phyloP scores from a whole-genome alignment of 2,329 filamentous ascomycete species.

The Fusarium albosuccineum region DNA sequence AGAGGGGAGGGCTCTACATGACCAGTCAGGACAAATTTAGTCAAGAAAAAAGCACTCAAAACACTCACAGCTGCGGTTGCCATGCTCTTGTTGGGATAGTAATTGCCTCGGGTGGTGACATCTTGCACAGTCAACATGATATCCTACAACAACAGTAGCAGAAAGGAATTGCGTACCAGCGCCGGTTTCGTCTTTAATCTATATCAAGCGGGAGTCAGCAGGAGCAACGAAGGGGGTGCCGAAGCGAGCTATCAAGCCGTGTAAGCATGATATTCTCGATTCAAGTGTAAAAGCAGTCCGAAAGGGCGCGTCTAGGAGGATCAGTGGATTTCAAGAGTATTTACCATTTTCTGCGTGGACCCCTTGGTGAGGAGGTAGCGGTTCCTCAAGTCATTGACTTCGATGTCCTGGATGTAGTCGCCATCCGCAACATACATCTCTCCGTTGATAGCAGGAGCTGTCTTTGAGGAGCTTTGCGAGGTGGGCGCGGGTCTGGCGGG shows the following conservation, averaged over 20 bases:
- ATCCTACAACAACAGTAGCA: conserved; percentile 56
- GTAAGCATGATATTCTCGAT: conserved; percentile 78
- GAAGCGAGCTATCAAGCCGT: conserved; percentile 73
- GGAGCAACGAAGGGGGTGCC: conserved; percentile 80
- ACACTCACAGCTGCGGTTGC: conserved; percentile 86
- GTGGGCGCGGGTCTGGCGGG: conserved; percentile 55
- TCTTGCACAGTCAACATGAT: conserved; percentile 78
- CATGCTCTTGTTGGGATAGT: conserved; percentile 98
- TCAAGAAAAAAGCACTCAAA: neutral
- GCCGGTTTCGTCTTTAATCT: conserved; percentile 99
- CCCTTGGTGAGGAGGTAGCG: conserved; percentile 97
- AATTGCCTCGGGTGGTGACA: conserved; percentile 97
- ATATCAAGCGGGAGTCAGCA: conserved; percentile 95
- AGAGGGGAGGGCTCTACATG: conserved; percentile 86
- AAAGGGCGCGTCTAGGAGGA: conserved; percentile 51
- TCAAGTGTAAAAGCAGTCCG: conserved; percentile 56
- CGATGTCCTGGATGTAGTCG: conserved; percentile 98
- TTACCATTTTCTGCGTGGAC: conserved; percentile 99
- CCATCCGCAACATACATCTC: conserved; percentile 96
- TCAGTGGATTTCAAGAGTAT: conserved; percentile 69
- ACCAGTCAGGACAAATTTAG: conserved; percentile 8
- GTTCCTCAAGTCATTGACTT: conserved; percentile 97
- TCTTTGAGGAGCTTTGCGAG: conserved; percentile 48
- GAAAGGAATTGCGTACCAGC: conserved; percentile 84
- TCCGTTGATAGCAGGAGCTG: conserved; percentile 75